Conservation (phyloP, 768 basidiomycete species). For the Pleurotus djamor region DNA sequence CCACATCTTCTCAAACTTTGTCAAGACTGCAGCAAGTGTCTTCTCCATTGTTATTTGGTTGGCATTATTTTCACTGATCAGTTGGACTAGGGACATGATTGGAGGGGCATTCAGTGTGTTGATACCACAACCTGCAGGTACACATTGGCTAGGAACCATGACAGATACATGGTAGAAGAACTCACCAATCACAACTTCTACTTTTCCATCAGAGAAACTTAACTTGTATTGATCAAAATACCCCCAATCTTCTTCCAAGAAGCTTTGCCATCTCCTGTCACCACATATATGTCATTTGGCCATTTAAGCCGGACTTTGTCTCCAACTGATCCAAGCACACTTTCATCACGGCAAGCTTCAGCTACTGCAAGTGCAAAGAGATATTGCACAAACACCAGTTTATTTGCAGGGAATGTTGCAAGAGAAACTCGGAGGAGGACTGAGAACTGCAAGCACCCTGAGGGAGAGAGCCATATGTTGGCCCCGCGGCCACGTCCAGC, state of each 20-base stretch:
- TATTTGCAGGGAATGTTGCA: slow-evolving; percentile 47
- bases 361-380: slow-evolving; percentile 88
- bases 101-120: slow-evolving; percentile 85
- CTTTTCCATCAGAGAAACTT: slow-evolving; percentile 65
- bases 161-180: background rate
- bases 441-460: slow-evolving; percentile 87
- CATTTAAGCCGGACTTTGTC: slow-evolving; percentile 81
- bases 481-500: slow-evolving; percentile 85
- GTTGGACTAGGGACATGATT: slow-evolving; percentile 76
- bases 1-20: slow-evolving; percentile 82
- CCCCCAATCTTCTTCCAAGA: slow-evolving; percentile 85
- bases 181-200: slow-evolving; percentile 82
- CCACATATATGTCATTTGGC: slow-evolving; percentile 95
- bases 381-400: slow-evolving; percentile 93
- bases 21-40: slow-evolving; percentile 72
- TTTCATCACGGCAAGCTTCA: slow-evolving; percentile 69
- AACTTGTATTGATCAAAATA: slow-evolving; percentile 86
- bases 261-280: slow-evolving; percentile 41
- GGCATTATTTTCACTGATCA: slow-evolving; percentile 36
- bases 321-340: slow-evolving; percentile 49
- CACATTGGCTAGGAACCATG: background rate
- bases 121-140: slow-evolving; percentile 76
- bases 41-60: slow-evolving; percentile 62
- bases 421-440: slow-evolving; percentile 63
- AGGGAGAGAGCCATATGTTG: slow-evolving; percentile 94